A percentile compares a stretch with the other conserved stretches of the same genome.
Evolutionary conservation across 164 flowering plant species (phyloP).

Genomic region (Berberis thunbergii): DNA sequence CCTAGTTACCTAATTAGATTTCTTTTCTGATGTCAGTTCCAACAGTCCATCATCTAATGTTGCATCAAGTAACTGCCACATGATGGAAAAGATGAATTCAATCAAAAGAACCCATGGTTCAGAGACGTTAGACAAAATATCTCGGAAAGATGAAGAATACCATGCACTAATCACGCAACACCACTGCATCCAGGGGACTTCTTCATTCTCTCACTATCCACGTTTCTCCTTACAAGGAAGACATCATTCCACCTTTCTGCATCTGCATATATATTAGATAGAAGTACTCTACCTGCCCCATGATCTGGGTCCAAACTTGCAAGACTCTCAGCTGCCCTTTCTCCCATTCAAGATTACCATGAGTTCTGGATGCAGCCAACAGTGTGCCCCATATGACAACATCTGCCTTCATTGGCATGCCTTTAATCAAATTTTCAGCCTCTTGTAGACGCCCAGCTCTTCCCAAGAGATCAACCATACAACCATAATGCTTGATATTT

Average conservation of each 20-base stretch:
- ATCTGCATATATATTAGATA: conserved; percentile 76
- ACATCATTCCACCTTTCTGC: conserved; percentile 82
- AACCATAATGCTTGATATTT: conserved; percentile 81
- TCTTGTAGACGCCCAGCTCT: conserved; percentile 70
- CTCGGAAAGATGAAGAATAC: background rate
- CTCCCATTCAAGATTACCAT: conserved; percentile 72
- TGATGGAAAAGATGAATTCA: no score
- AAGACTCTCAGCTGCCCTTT: conserved; percentile 55
- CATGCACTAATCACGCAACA: conserved; percentile 26
- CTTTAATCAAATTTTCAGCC: conserved; percentile 48
- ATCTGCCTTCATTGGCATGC: conserved; percentile 89
- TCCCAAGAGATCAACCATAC: conserved; percentile 82
- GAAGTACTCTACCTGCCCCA: conserved; percentile 60
- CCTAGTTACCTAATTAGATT: conserved; percentile 29
- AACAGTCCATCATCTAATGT: no score
- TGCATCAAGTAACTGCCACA: no score
- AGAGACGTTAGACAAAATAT: background rate
- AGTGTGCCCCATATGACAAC: conserved; percentile 78
- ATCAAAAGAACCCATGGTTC: no score
- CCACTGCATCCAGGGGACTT: conserved; percentile 63
- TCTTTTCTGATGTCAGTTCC: no score
- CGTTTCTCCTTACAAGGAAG: conserved; percentile 32
- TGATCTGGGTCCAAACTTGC: conserved; percentile 59
- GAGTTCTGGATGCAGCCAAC: conserved; percentile 64
- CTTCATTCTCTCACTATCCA: conserved; percentile 34